phyloP scores from a whole-genome alignment of 495 filamentous ascomycete species.

The Penicillium canescens region DNA sequence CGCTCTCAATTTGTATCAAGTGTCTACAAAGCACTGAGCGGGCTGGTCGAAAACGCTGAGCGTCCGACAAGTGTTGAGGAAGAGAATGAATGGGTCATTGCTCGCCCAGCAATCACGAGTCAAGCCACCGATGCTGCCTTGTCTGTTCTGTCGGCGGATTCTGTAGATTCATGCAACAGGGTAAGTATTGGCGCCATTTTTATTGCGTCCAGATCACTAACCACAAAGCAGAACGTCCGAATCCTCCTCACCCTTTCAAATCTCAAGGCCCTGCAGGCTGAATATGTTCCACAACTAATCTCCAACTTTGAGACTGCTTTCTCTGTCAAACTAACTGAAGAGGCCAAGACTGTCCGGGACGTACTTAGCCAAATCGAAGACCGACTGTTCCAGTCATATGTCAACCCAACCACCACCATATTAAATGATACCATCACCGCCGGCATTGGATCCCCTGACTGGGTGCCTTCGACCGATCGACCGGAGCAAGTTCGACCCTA shows the following conservation, averaged over 20 bases:
- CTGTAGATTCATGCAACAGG: conserved; percentile 65
- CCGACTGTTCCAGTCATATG: conserved; percentile 88
- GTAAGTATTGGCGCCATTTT: conserved; percentile 51
- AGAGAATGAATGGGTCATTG: conserved; percentile 54
- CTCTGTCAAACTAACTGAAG: conserved; percentile 86
- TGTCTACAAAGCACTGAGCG: conserved; percentile 87
- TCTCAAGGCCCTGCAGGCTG: conserved; percentile 72
- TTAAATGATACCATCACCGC: conserved; percentile 64
- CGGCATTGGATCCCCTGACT: conserved; percentile 70
- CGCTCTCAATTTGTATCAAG: conserved; percentile 85
- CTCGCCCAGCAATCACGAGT: conserved; percentile 25
- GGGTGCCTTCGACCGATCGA: conserved; percentile 63
- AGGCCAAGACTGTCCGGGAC: conserved; percentile 84
- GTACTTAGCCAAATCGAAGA: conserved; percentile 86
- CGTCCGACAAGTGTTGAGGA: conserved; percentile 59
- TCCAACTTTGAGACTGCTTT: conserved; percentile 87
- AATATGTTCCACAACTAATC: conserved; percentile 79
- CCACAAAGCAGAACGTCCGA: conserved; percentile 70
- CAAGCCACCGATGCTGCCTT: conserved; percentile 32
- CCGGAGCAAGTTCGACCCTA: conserved; percentile 81
- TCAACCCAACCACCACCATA: conserved; percentile 63
- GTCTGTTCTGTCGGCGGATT: conserved; percentile 47
- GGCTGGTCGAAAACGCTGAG: conserved; percentile 95
- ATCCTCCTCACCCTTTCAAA: conserved; percentile 93
- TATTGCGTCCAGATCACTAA: conserved; percentile 13